Base-by-base conservation (phyloP, 345 rosid genomes). In the Brassica carinata region DNA sequence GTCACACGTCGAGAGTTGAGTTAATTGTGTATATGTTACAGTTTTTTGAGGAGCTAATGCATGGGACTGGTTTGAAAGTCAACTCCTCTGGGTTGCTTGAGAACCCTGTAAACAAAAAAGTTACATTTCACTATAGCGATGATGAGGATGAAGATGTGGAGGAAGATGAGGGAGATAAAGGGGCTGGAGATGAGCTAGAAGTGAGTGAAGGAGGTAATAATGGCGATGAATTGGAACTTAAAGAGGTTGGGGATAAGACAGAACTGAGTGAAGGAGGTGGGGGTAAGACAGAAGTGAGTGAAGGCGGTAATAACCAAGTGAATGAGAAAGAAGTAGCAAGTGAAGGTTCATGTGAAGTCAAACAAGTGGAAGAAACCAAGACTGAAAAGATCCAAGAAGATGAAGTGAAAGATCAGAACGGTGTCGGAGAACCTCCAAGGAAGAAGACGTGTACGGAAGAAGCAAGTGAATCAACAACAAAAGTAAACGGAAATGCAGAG, bases 11-110 rank as follows among this genome's bases (percentile, higher is more conserved):
- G 5, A 45, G 15, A 57, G 33, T 72, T 78, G 72, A 64, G 33
- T 13, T 1, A 30, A 5, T 51, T 48, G 4, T 3, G 51, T 43
- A 62, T 86, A 26, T 18, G 59, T 72, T 45, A 43, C 84, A 95
- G 99, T 93, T 93, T 79, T 90, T 83, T 75, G 98, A 95, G 83
- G 99, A 95, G 87, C 86, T 95, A 51, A 62, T 89, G 36, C 77
- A 83, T 48, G 91, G 90, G 67, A 86, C 84, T 74, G 87, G 62
- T 78, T 15, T 87, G 10, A 79, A 76, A 73, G 77, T 29, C 38
- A 84, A 85, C 9, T 64, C 77, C 71, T 69, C 83, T 15, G 89
- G 85, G 80, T 43, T 81, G 66, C 78, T 86, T 8, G 65, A 69
- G 74, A 88, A 90, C 72, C 95, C 95, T 38, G 62, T 72, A 14